Evolutionary conservation across 2,329 filamentous ascomycete genomes (phyloP).

Genomic region (Simplicillium sp.): DNA sequence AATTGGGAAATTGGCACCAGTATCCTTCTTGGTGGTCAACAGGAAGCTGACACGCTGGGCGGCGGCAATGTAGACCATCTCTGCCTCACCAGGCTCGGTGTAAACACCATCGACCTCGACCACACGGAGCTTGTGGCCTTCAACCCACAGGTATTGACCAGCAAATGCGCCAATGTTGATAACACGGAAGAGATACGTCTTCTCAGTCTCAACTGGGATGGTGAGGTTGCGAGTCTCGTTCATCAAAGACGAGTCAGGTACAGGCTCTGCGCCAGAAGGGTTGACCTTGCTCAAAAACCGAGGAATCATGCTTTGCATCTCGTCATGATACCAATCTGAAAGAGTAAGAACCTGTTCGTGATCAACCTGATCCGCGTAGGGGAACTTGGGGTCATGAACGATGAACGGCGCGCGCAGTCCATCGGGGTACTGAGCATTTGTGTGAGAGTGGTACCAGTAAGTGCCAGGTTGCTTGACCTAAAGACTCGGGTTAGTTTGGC

Average conservation of each 20-base stretch:
- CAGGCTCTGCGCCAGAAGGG: conserved; percentile 51
- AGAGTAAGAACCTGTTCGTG: conserved; percentile 56
- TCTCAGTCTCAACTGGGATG: conserved; percentile 52
- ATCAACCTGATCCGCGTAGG: conserved; percentile 47
- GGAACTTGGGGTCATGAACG: conserved; percentile 52
- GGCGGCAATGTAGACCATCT: conserved; percentile 56
- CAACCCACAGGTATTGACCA: conserved; percentile 57
- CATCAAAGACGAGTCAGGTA: conserved; percentile 59
- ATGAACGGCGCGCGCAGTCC: conserved; percentile 56
- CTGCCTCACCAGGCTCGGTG: conserved; percentile 47
- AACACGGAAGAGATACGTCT: conserved; percentile 64
- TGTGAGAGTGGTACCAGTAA: conserved; percentile 73
- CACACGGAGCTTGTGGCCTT: conserved; percentile 57
- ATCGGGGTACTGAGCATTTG: conserved; percentile 59
- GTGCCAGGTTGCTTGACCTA: conserved; percentile 58
- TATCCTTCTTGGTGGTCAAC: conserved; percentile 53
- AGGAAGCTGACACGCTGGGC: conserved; percentile 59
- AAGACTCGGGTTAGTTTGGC: too few species aligned
- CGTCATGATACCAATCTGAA: conserved; percentile 62
- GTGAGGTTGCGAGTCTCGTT: conserved; percentile 58
- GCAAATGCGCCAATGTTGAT: conserved; percentile 68
- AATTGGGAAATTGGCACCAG: conserved; percentile 55
- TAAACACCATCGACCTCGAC: conserved; percentile 69
- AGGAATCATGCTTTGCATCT: conserved; percentile 36
- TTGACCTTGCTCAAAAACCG: conserved; percentile 43